Base-by-base conservation (phyloP, 2,329 filamentous ascomycete genomes). In the Trichoderma aggressivum region DNA sequence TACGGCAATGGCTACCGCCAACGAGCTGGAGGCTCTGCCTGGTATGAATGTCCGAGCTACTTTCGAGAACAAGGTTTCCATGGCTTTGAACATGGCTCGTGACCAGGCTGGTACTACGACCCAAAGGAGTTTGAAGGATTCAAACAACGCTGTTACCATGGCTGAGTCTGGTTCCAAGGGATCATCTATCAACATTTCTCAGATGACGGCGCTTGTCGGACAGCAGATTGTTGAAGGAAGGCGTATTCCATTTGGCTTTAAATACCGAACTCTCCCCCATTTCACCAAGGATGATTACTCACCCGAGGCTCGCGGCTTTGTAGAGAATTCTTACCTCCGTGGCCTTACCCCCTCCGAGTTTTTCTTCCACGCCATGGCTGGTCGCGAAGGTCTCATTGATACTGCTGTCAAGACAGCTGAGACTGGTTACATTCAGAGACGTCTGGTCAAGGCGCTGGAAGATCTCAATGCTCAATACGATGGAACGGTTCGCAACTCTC, bases 341-440 rank as follows among this genome's bases (percentile, higher is more conserved):
- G 96, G 96, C 70, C 85, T 99, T 72, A 99, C 97, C 0, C 96
- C 96, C 0, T 91, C 93, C 1, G 96, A 99, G 77, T 99, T 99
- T 84, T 99, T 98, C 86, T 99, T 99, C 88, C 96, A 99, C 88
- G 96, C 96, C 79, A 99, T 99, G 96, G 96, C 96, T 86, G 96
- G 96, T 94, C 91, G 96, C 86, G 96, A 99, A 84, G 96, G 96
- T 97, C 87, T 99, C 70, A 99, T 99, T 77, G 96, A 99, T 87
- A 99, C 96, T 66, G 96, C 96, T 75, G 97, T 99, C 83, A 99
- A 99, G 88, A 99, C 96, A 75, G 96, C 96, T 24, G 97, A 99
- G 82, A 99, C 97, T 71, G 96, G 96, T 83, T 99, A 99, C 81
- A 99, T 99, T 75, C 97, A 99, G 83, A 93, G 96, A 84, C 94